Base-by-base conservation (phyloP, 2,329 filamentous ascomycete genomes). In the Emmonsiellopsis sp. region DNA sequence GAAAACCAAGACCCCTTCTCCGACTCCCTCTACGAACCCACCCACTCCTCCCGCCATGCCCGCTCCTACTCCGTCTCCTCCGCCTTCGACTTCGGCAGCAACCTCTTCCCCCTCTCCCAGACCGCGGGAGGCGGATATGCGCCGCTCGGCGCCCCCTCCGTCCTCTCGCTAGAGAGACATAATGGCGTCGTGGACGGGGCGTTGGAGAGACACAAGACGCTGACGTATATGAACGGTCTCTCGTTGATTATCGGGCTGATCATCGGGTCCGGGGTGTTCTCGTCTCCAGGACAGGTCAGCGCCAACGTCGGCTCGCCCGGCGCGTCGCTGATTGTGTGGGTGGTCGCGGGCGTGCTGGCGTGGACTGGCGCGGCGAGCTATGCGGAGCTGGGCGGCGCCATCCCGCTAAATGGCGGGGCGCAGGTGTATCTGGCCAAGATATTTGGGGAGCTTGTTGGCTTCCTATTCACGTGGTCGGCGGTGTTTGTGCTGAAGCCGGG, bases 321-420 rank as follows among this genome's bases (percentile, higher is more conserved):
- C 49, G 92, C 91, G 13, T 85, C 91, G 1, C 74, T 98, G 50
- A 79, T 96, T n/a, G 84, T 96, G 4, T 98, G 92, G 92, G 78
- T 83, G 1, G 82, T 97, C 42, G 91, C 92, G 2, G 92, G 92
- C n/a, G 67, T 96, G 16, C 75, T 98, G 57, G 92, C 92, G 1
- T 98, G 93, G 92, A 98, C 93, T 0, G 92, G 93, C 8, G 92
- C 89, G 0, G 86, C 91, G 26, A 95, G 89, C 62, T 98, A 95
- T 71, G 93, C 93, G 3, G 93, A 98, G 73, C 79, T 98, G 5
- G 93, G 93, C 55, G 92, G 93, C 41, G 91, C 93, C 0, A 97
- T 98, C 59, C 93, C 93, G 5, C 74, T 98, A 26, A 98, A 97
- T 67, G 93, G 93, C 54, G 93, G 93, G 4, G 82, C 93, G 13